Evolutionary conservation across 2,329 filamentous ascomycete genomes (phyloP), one percentile per base, ranked within the genome.

Genomic region (Clonostachys sp.): DNA sequence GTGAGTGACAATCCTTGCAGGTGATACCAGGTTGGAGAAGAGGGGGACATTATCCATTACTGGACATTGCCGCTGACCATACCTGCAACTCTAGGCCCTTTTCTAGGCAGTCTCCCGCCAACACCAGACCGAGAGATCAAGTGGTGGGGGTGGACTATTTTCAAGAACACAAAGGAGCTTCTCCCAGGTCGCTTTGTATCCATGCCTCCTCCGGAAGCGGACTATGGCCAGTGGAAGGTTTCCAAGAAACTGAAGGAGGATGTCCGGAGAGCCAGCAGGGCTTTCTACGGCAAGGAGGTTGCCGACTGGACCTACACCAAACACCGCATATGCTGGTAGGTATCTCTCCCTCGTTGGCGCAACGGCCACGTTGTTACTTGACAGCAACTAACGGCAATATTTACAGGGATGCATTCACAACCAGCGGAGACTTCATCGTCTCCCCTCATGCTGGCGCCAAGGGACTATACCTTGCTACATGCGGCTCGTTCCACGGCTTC

Each of bases 301-400:
- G 71, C 69, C 12, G 58, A 64, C 41, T 84, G 78, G 80, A 74
- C 78, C 51, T 74, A 83, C 62, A 75, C 76, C 48, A 79, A 83
- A 57, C 76, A 84, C 57, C 74, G 83, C 6, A 80, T 86, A 49
- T 86, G 83, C 73, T 87, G 83, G 83, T 85, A 61, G 61, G 76
- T 65, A 6, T 3, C 3, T 6, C 12, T 14, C 5, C 12, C 20
- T 34, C 36, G 14, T 40, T 39, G 30, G 35, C 18, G 45, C 18
- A 35, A 50, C 14, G 18, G 17, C 40, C 34, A 24, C 14, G 8
- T 2, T 17, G 18, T 34, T 18, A 14, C 38, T 16, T 18, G 17
- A 40, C 20, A 13, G 14, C 41, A 42, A 3, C n/a, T 42, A 42
- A 42, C 12, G 7, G 36, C 36, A n/a, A 39, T 18, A 48, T 51